phyloP scores from a whole-genome alignment of 192 early-diverging fungal species.

The Coemansia guatemalensis region DNA sequence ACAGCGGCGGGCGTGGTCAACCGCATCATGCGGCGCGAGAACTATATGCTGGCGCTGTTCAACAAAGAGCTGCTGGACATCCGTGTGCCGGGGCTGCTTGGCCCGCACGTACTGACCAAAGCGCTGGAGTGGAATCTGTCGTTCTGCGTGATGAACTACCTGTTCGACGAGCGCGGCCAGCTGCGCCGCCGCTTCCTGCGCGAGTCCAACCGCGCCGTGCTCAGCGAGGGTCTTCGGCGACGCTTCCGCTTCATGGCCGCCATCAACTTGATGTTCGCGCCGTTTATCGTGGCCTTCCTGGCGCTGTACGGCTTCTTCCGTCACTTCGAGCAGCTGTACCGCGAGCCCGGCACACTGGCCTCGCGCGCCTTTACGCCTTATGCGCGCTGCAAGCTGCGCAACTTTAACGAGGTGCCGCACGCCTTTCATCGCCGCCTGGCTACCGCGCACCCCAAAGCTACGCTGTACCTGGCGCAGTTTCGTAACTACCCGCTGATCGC shows the following conservation, averaged over 20 bases:
- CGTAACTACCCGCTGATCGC: constrained; percentile 79
- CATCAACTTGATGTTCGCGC: constrained; percentile 82
- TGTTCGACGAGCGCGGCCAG: constrained; percentile 87
- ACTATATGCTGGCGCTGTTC: constrained; percentile 94
- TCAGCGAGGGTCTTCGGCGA: constrained; percentile 67
- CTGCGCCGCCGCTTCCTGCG: constrained; percentile 80
- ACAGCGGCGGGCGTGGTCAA: constrained; percentile 80
- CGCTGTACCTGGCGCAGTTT: constrained; percentile 86
- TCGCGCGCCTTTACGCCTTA: constrained; percentile 82
- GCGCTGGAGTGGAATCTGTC: constrained; percentile 90
- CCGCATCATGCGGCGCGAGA: constrained; percentile 96
- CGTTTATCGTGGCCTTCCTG: constrained; percentile 81
- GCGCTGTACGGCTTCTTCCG: constrained; percentile 87
- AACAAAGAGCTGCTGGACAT: constrained; percentile 89
- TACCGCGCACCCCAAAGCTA: constrained; percentile 70
- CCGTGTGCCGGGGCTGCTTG: constrained; percentile 61
- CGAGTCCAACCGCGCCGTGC: constrained; percentile 61
- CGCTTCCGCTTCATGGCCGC: constrained; percentile 88
- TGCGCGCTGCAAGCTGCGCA: constrained; percentile 92
- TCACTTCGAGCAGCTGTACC: constrained; percentile 84
- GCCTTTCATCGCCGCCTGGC: constrained; percentile 76
- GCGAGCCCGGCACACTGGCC: constrained; percentile 78
- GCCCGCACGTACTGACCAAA: constrained; percentile 73
- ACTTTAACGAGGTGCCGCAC: constrained; percentile 98
- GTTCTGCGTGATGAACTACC: constrained; percentile 80